Base-by-base conservation (phyloP, 805 yeast species). In the Ogataea henricii region DNA sequence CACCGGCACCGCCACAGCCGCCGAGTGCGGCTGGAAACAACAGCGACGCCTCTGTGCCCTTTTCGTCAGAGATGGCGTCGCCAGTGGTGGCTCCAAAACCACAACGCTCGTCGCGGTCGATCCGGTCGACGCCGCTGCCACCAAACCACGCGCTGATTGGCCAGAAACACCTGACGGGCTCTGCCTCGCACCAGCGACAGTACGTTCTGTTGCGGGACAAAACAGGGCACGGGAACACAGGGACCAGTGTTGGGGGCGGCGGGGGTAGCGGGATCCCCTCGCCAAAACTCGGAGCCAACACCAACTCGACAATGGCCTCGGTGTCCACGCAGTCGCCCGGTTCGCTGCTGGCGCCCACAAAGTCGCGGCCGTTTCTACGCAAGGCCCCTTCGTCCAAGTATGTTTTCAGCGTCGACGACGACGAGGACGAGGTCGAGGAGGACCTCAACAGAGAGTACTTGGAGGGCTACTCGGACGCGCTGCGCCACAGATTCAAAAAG, bases 371-470 rank as follows among this genome's bases (percentile, higher is more conserved):
- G 6, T 56, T 30, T 20, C 41, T 63, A 1, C 54, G 57, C 38
- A 65, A 64, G 38, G 60, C 62, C 20, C 57, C 68, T 2, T 59
- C 65, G 4, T 46, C 66, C 2, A 64, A 62, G 46, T 69, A 68
- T 47, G 71, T 86, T 0, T 89, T 83, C 62, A 82, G 90, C 29
- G 95, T 88, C 0, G 96, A 89, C 62, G 96, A 89, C 64, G 89
- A 85, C 57, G 79, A 86, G 36, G 79, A 80, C 53, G 96, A 88
- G 53, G 74, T 83, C 14, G 85, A 81, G 50, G 79, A 77, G 14
- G 87, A 79, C 54, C 65, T 76, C 45, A 79, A 76, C 49, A 64
- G 81, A 20, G 79, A 80, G 53, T 87, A 86, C 59, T 57, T 82
- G 26, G 95, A 86, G 59, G 94, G 94, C 0, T 81, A 79, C 57